Conservation (phyloP, 495 filamentous ascomycete genomes). For the Tuber microsphaerosporum region DNA sequence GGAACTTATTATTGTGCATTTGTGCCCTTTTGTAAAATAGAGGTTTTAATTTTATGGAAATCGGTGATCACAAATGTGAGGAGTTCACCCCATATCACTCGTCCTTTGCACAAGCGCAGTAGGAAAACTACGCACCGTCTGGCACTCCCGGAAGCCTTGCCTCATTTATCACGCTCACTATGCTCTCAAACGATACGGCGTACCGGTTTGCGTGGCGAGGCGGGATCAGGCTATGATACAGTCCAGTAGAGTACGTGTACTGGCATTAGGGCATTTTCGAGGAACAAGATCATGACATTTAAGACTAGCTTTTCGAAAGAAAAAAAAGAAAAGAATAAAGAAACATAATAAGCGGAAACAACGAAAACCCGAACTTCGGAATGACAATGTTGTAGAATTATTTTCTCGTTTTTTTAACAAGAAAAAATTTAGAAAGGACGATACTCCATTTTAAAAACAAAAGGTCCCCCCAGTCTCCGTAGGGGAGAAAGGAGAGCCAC, state of each 20-base stretch:
- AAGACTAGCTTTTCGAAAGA: not conserved
- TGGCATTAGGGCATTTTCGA: not conserved
- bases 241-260: not conserved
- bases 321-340: not conserved
- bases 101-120: not conserved
- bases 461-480: not conserved
- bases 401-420: not conserved
- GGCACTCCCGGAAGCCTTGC: not conserved
- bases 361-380: not conserved
- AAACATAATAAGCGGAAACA: not conserved
- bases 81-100: not conserved
- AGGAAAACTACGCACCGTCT: not conserved
- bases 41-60: not conserved
- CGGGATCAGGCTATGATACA: not conserved
- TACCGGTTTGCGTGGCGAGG: not conserved
- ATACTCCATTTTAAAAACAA: not conserved
- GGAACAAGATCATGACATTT: not conserved
- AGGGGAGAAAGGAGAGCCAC: not conserved
- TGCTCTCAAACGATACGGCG: not conserved
- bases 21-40: not conserved
- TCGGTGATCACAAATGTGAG: not conserved
- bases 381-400: not conserved
- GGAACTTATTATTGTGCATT: not conserved
- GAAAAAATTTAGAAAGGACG: not conserved
- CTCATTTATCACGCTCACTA: not conserved